Evolutionary conservation across 805 yeast species (phyloP), one percentile per base, ranked within the genome.

Genomic region (Wickerhamomyces silvicola): DNA sequence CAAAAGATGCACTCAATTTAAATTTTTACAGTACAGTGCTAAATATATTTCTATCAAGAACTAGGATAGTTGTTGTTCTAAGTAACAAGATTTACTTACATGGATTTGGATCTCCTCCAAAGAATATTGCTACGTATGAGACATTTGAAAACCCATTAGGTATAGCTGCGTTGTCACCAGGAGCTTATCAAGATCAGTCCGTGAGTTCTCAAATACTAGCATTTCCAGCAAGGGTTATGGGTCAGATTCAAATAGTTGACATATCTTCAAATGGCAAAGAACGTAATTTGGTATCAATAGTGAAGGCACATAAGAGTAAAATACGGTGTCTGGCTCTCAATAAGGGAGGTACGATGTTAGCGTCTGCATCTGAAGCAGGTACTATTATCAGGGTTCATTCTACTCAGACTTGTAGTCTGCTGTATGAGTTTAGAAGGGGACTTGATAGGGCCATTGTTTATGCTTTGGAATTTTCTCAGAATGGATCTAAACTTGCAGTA

Each of bases 351-450:
- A 64, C 75, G 1, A 62, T 79, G 65, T 59, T 86, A 7, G 95
- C 95, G 2, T 75, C 85, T 13, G 94, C 94, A 1, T 78, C 87
- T 10, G 83, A 75, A 31, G 74, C 81, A 1, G 96, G 96, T 0
- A 87, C 95, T 0, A 67, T 86, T 7, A 75, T 86, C 13, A 59
- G 95, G 31, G 65, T 85, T 3, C 86, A 80, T 50, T 77, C 85
- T 5, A 72, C 86, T 1, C 64, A 66, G 31, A 75, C 72, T 21
- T 81, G 94, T 18, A 68, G 81, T 1, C 60, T 85, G 31, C 48
- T 85, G n/a, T 80, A 71, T 49, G 96, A 86, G 53, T 88, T 88
- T 48, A 66, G 97, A 45, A 66, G 98, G 31, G 98, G 98, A 0
- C 54, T 88, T 14, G 97, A 92, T 55, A 70, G 78, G 32, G 97